Evolutionary conservation across 2,329 filamentous ascomycete species (phyloP).

Genomic region (Lizonia empirigonia): DNA sequence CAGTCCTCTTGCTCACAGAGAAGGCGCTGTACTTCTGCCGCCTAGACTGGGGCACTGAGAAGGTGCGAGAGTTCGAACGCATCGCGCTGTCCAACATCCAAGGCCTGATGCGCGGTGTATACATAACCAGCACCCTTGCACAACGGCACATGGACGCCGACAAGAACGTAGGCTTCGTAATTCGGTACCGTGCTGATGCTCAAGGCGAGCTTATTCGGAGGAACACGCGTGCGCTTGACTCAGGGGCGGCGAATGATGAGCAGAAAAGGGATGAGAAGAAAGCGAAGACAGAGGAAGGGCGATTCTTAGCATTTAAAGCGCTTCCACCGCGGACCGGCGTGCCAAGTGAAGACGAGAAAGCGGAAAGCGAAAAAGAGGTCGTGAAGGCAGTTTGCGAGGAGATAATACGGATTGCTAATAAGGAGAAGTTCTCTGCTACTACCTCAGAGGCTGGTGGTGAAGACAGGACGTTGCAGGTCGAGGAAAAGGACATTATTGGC

Average conservation of each 20-base stretch:
- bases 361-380: slow-evolving; percentile 58
- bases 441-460: slow-evolving; percentile 43
- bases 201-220: slow-evolving; percentile 74
- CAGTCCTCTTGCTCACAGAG: slow-evolving; percentile 84
- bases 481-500: slow-evolving; percentile 76
- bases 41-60: slow-evolving; percentile 94
- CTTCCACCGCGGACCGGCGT: slow-evolving; percentile 56
- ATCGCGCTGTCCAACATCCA: slow-evolving; percentile 76
- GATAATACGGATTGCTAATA: slow-evolving; percentile 70
- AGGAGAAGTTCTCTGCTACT: slow-evolving; percentile 49
- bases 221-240: slow-evolving; percentile 79
- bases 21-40: slow-evolving; percentile 84
- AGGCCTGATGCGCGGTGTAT: slow-evolving; percentile 78
- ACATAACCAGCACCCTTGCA: slow-evolving; percentile 87
- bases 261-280: slow-evolving; percentile 24
- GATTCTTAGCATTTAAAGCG: slow-evolving; percentile 62
- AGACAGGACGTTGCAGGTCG: slow-evolving; percentile 48
- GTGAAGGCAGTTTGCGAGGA: slow-evolving; percentile 73
- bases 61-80: slow-evolving; percentile 89
- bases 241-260: slow-evolving; percentile 47
- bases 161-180: slow-evolving; percentile 81
- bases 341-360: slow-evolving; percentile 28
- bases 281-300: slow-evolving; percentile 27
- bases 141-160: slow-evolving; percentile 75
- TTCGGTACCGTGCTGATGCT: slow-evolving; percentile 75